Evolutionary conservation across 495 filamentous ascomycete genomes (phyloP).

Genomic region (Monascus purpureus): DNA sequence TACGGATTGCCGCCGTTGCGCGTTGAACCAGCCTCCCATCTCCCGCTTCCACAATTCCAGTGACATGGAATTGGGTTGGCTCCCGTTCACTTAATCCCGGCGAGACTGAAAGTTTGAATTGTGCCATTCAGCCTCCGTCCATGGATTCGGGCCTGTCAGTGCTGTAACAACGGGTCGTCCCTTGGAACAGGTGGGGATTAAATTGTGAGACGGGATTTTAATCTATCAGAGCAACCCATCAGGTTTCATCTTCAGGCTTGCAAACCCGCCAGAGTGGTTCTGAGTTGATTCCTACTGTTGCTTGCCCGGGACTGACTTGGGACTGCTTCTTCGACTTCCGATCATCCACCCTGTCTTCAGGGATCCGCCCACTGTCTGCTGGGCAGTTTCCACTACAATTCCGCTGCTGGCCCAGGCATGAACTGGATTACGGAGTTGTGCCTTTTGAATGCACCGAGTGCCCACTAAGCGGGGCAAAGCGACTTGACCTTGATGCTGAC

Average conservation of each 20-base stretch:
- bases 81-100: neutral
- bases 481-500: too few species aligned
- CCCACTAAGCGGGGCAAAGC: too few species aligned
- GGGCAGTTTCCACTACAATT: too few species aligned
- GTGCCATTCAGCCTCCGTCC: neutral
- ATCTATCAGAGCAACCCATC: neutral
- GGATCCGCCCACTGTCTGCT: too few species aligned
- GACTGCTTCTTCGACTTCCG: too few species aligned
- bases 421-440: too few species aligned
- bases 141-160: neutral
- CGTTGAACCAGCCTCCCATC: neutral
- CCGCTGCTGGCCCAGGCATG: too few species aligned
- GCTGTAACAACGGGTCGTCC: neutral
- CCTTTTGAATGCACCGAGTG: too few species aligned
- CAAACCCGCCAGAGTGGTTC: neutral
- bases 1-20: neutral
- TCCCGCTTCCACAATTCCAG: neutral
- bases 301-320: too few species aligned
- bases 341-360: too few species aligned
- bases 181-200: too few species aligned
- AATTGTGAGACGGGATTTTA: neutral
- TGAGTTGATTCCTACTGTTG: too few species aligned
- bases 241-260: neutral
- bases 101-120: neutral
- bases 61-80: neutral